These are phyloP conservation scores for Annona squamosa DNA, from an alignment of 164 flowering plant genomes.

Conservation along the genomic window DNA sequence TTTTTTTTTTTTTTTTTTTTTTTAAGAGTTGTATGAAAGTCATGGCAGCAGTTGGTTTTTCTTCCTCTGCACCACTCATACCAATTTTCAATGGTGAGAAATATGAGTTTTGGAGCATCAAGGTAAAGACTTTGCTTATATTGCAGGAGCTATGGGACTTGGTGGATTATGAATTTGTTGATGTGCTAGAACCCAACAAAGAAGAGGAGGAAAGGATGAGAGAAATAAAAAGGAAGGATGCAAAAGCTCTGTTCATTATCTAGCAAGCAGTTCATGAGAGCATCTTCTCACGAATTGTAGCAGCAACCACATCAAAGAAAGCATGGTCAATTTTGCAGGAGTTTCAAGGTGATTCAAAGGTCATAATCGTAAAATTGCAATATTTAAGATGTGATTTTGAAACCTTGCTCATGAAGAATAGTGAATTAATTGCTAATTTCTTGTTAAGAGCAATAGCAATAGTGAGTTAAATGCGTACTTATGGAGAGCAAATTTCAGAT, in stretches of 20 bases:
- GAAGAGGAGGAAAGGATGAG: not conserved
- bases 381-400: slow-evolving; percentile 13
- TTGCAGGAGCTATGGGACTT: slow-evolving; percentile 10
- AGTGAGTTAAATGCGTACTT: slow-evolving; percentile 13
- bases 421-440: slow-evolving; percentile 8
- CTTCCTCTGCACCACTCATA: not conserved
- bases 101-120: slow-evolving; percentile 14
- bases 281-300: slow-evolving; percentile 2
- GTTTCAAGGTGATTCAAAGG: slow-evolving; percentile 6
- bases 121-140: slow-evolving; percentile 5
- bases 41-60: no score
- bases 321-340: slow-evolving; percentile 7
- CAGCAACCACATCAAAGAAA: slow-evolving; percentile 6
- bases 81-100: slow-evolving; percentile 6
- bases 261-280: slow-evolving; percentile 11
- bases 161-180: slow-evolving; percentile 1
- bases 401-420: slow-evolving; percentile 12
- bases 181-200: not conserved
- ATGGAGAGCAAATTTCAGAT: slow-evolving; percentile 7
- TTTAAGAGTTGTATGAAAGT: no score
- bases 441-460: slow-evolving; percentile 1
- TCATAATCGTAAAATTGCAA: slow-evolving; percentile 11
- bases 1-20: no score
- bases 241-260: slow-evolving; percentile 5
- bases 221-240: slow-evolving; percentile 7